These are phyloP conservation scores for Spergularia azorica DNA, from an alignment of 179 eudicot genomes.

Conservation along the genomic window DNA sequence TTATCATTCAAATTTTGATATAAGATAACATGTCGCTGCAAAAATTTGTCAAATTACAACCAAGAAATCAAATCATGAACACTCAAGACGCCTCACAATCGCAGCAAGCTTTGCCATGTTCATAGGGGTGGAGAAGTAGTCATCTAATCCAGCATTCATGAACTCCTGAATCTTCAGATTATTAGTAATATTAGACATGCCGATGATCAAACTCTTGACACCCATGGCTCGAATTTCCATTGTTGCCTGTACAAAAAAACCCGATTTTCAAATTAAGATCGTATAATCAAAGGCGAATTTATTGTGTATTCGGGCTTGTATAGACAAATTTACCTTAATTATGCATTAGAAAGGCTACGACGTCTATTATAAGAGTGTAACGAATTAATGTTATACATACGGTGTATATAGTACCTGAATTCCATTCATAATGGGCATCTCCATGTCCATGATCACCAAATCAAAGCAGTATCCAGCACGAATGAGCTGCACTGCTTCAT, in stretches of 20 bases:
- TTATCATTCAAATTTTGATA: background rate
- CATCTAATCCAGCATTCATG: constrained; percentile 25
- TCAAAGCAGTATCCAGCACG: constrained; percentile 22
- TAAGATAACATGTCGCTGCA: too few relatives aligned
- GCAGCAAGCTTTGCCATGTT: constrained; percentile 33
- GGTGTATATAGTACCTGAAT: constrained; percentile 7
- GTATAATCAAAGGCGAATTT: background rate
- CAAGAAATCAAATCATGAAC: background rate
- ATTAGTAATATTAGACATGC: constrained; percentile 10
- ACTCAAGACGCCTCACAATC: constrained; percentile 13
- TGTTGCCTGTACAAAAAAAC: constrained; percentile 19
- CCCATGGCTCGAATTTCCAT: constrained; percentile 26
- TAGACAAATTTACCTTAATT: background rate
- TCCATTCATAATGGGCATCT: constrained; percentile 30
- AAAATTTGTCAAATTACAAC: background rate
- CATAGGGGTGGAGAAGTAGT: constrained; percentile 26
- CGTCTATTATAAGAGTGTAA: background rate
- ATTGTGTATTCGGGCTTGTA: too few relatives aligned
- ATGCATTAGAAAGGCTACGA: background rate
- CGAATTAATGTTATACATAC: background rate
- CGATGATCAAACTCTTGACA: constrained; percentile 22
- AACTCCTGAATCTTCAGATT: constrained; percentile 23
- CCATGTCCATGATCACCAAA: constrained; percentile 26
- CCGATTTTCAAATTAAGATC: background rate
- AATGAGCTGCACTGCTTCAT: constrained; percentile 21